Base-by-base conservation (phyloP, 108 stramenopile genomes). In the Thalassiosira profunda region DNA sequence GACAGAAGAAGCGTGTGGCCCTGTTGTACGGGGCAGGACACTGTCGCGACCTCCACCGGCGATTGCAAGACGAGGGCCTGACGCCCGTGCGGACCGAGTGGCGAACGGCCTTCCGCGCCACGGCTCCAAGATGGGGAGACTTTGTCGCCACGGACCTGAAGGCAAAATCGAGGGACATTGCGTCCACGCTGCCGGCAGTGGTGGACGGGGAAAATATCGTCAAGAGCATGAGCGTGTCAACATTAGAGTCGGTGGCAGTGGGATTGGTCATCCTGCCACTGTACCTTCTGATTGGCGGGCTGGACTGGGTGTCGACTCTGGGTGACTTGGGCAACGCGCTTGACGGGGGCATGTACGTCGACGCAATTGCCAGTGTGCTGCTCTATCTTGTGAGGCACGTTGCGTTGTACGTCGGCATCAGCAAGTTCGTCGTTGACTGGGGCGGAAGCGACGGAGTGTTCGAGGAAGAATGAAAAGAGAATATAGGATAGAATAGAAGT, bases 371-470 rank as follows among this genome's bases (percentile, higher is more conserved):
- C 9, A 57, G 28, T 47, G 67, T 59, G 0, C 24, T 60, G 3
- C 53, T 86, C 0, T 93, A 93, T 40, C 69, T 93, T 4, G 31
- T 85, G 14, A 71, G 89, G 14, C 92, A 93, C 72, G 85, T 88
- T 15, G 66, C 86, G 17, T 46, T 88, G 25, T 93, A 90, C 51
- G 70, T 93, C 14, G 84, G 84, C 14, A 60, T 93, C 30, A 70
- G 81, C 30, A 90, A 90, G 36, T 90, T 90, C 58, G 76, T 88
- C 21, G 73, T 93, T 11, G 87, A 93, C 57, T 93, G 89, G 92
- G 79, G 77, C 43, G 52, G 68, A 18, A 69, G 67, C 24, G 70
- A 64, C 46, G 69, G 69, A 3, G 52, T 79, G 2, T 66, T 71
- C 18, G 56, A 58, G 24, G 76, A 71, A 14, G 63, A 70, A n/a